phyloP scores from a whole-genome alignment of 2,329 filamentous ascomycete genomes.

The Scytalidium sp. region DNA sequence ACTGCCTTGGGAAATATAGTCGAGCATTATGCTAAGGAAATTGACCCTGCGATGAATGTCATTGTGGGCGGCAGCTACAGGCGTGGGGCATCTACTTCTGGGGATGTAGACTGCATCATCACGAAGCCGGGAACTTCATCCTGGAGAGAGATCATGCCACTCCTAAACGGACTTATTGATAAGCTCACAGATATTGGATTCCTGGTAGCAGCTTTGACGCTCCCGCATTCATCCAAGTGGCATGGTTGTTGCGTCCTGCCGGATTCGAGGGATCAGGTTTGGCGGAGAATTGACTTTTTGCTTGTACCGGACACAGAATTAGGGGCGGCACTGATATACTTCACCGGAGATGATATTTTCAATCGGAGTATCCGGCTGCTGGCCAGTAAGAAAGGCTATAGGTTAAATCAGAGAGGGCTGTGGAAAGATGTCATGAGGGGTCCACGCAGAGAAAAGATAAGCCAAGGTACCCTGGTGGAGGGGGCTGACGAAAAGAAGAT shows the following conservation, averaged over 20 bases:
- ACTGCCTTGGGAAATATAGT: slow-evolving; percentile 66
- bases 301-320: slow-evolving; percentile 77
- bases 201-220: slow-evolving; percentile 67
- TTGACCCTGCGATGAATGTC: slow-evolving; percentile 65
- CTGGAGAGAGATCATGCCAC: slow-evolving; percentile 53
- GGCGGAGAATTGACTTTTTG: slow-evolving; percentile 82
- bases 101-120: slow-evolving; percentile 84
- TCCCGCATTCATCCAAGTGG: slow-evolving; percentile 66
- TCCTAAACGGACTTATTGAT: slow-evolving; percentile 62
- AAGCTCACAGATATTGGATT: slow-evolving; percentile 60
- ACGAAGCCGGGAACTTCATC: slow-evolving; percentile 60
- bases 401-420: slow-evolving; percentile 79
- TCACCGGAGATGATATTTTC: slow-evolving; percentile 93
- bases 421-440: slow-evolving; percentile 68
- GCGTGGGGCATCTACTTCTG: slow-evolving; percentile 68
- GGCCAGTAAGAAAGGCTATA: slow-evolving; percentile 77
- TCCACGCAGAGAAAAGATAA: slow-evolving; percentile 54
- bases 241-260: slow-evolving; percentile 80
- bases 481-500: slow-evolving; percentile 73
- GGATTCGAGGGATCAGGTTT: slow-evolving; percentile 43
- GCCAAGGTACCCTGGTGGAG: slow-evolving; percentile 69
- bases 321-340: slow-evolving; percentile 88
- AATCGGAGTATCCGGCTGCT: slow-evolving; percentile 82
- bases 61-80: slow-evolving; percentile 84
- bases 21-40: slow-evolving; percentile 47